These are phyloP conservation scores for Solanum paucissectum DNA, from an alignment of 257 asterid species.

Conservation along the genomic window DNA sequence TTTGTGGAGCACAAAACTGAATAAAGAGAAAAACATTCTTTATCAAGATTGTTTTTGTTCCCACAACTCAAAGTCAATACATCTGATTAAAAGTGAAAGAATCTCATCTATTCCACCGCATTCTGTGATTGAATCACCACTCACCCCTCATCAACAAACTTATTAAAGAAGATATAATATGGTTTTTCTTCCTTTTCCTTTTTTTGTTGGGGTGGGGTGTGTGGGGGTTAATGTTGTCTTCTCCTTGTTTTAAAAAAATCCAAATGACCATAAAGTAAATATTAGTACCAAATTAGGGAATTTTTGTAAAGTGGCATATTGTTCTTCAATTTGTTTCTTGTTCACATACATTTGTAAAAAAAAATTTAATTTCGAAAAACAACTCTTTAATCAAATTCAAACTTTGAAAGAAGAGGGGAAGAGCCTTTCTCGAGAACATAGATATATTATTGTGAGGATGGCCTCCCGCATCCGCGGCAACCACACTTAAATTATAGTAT, in stretches of 20 bases:
- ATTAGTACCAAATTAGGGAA: background rate
- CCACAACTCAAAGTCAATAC: background rate
- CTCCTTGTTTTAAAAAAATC: background rate
- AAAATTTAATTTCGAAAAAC: no score
- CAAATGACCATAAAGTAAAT: background rate
- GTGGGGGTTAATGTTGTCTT: background rate
- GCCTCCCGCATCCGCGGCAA: rapidly evolving
- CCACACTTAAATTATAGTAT: background rate
- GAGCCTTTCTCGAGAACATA: background rate
- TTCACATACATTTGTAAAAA: background rate
- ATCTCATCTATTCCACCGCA: background rate
- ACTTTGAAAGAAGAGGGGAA: background rate
- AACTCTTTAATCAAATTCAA: background rate
- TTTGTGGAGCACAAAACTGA: background rate
- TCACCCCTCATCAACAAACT: background rate
- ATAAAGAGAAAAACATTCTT: background rate
- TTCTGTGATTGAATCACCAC: background rate
- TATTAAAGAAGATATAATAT: background rate
- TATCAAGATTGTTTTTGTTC: background rate
- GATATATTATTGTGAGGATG: background rate
- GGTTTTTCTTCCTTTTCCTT: background rate
- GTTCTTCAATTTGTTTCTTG: background rate
- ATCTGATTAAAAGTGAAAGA: background rate
- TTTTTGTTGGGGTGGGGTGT: background rate
- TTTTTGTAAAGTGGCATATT: background rate